Percentiles rank a stretch among this genome's conserved stretches.
Evolutionary conservation across 2,329 filamentous ascomycete species (phyloP).

Genomic region (Cladosporium halotolerans): DNA sequence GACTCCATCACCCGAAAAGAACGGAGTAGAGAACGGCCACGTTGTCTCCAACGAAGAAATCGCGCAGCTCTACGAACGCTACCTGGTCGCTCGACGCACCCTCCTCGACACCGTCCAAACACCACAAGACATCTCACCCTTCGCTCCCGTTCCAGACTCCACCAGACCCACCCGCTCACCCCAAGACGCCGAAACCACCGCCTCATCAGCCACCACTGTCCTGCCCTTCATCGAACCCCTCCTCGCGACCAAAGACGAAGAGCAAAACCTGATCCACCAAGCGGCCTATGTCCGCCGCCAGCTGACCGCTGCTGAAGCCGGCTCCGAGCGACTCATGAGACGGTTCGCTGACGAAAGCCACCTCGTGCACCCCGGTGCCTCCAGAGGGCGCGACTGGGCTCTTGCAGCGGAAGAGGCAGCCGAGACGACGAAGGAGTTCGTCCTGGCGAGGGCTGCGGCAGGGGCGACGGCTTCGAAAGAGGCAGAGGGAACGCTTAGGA

Average conservation of each 20-base stretch:
- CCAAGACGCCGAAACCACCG: slow-evolving; percentile 10
- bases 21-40: background rate
- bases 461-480: slow-evolving; percentile 15
- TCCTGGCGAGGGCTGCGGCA: slow-evolving; percentile 15
- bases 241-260: slow-evolving; percentile 16
- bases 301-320: slow-evolving; percentile 19
- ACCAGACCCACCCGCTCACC: background rate
- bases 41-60: slow-evolving; percentile 16
- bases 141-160: background rate
- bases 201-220: slow-evolving; percentile 11
- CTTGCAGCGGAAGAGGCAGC: slow-evolving; percentile 18
- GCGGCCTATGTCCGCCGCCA: slow-evolving; percentile 23
- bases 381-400: slow-evolving; percentile 22
- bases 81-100: slow-evolving; percentile 20
- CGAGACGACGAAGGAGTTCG: slow-evolving; percentile 14
- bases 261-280: slow-evolving; percentile 22
- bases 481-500: slow-evolving; percentile 15
- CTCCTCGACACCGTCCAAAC: slow-evolving; percentile 19
- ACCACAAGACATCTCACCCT: background rate
- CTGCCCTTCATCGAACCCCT: slow-evolving; percentile 24
- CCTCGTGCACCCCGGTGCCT: slow-evolving; percentile 25
- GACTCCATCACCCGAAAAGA: background rate
- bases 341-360: slow-evolving; percentile 32
- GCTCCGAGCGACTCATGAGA: slow-evolving; percentile 21
- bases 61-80: slow-evolving; percentile 23